Evolutionary conservation across 345 rosid genomes (phyloP).

Genomic region (Gossypium sturtianum): DNA sequence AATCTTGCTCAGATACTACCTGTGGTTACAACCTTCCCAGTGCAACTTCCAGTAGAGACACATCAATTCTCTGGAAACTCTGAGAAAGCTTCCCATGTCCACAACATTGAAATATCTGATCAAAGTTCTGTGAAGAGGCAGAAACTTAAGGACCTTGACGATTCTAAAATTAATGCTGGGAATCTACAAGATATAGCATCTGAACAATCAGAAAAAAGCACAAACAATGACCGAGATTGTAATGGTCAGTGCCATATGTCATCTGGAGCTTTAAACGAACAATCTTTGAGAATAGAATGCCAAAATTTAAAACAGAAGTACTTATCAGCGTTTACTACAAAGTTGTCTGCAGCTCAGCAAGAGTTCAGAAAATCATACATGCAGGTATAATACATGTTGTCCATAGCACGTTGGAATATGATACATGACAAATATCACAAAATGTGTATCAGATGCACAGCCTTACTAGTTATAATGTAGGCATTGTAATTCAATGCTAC

Average conservation of each 20-base stretch:
- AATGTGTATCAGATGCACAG: neutral
- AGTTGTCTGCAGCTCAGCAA: slow-evolving; percentile 57
- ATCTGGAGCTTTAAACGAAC: slow-evolving; percentile 25
- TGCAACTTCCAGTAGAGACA: slow-evolving; percentile 24
- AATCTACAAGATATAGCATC: slow-evolving; percentile 16
- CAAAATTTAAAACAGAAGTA: slow-evolving; percentile 67
- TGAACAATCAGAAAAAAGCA: slow-evolving; percentile 22
- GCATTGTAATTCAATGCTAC: neutral
- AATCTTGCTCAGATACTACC: slow-evolving; percentile 76
- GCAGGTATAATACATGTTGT: slow-evolving; percentile 45
- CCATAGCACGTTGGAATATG: neutral
- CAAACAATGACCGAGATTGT: slow-evolving; percentile 27
- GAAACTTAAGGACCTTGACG: slow-evolving; percentile 28
- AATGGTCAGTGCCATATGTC: slow-evolving; percentile 24
- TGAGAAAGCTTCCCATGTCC: slow-evolving; percentile 32
- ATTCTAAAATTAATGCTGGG: slow-evolving; percentile 24
- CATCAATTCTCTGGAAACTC: slow-evolving; percentile 28
- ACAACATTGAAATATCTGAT: slow-evolving; percentile 23
- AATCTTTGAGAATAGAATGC: slow-evolving; percentile 41
- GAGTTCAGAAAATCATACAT: slow-evolving; percentile 60
- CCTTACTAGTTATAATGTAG: neutral
- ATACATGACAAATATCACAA: neutral
- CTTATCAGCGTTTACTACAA: slow-evolving; percentile 60
- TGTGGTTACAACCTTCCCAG: slow-evolving; percentile 24
- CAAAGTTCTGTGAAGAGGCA: slow-evolving; percentile 43